Base-by-base conservation (phyloP, 805 yeast genomes). In the Saturnispora besseyi region DNA sequence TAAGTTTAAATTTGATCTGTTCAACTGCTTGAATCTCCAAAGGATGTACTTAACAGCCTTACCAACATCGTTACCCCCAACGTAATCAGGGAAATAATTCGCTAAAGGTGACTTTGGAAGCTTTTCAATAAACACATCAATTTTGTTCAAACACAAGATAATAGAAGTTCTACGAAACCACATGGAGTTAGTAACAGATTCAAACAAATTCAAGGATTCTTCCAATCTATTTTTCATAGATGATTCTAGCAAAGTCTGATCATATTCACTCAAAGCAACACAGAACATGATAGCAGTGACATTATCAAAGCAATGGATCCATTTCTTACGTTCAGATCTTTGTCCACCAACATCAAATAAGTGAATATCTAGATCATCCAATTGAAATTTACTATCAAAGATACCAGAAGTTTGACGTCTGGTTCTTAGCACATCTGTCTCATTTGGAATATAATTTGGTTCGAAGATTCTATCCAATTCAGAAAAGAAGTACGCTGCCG, bases 221-320 rank as follows among this genome's bases (percentile, higher is more conserved):
- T 84, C 87, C 60, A 87, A 72, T 59, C 95, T 73, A 62, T 86
- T 87, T 57, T 80, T 85, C n/a, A 74, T 71, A 36, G 78, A 74
- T 53, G 86, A 89, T 65, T 87, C 97, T 51, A 87, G 66, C 52
- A 90, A 68, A 3, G 79, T 82, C 67, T 89, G 96, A 64, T 90
- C 96, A 62, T 90, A 90, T 63, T 90, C 97, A 2, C 91, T 82
- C 48, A 90, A 67, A 0, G 97, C 89, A 22, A 89, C 96, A 65
- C 96, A 89, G 63, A 89, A 90, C 52, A 90, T 87, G 46, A 90
- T 84, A 44, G 86, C 73, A 0, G 96, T 85, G 32, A 90, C 96
- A 58, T 89, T 88, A 65, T 89, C 96, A 60, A 93, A 93, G 62
- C 96, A 87, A 67, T 93, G 95, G 54, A 93, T 89, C 99, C 99